Percentiles rank a stretch among this genome's conserved stretches.
phyloP scores from a whole-genome alignment of 2,329 filamentous ascomycete species.

The Parasarocladium wereldwijsianum region DNA sequence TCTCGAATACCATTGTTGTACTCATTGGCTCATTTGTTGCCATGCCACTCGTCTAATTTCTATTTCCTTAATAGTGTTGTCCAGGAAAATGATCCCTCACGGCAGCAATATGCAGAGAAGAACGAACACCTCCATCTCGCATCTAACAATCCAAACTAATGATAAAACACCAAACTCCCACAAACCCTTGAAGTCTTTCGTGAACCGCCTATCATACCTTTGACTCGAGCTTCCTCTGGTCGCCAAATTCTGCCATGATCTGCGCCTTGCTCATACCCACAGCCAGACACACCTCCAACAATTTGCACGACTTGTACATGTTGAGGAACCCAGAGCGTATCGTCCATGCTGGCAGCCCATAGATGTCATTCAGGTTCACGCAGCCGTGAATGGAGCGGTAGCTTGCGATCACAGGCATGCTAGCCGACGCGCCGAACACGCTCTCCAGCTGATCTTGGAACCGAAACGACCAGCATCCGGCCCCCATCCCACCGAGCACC shows the following conservation, averaged over 20 bases:
- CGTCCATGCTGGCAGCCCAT: slow-evolving; percentile 13
- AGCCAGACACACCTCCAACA: slow-evolving; percentile 28
- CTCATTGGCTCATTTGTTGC: too few relatives aligned
- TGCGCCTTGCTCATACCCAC: slow-evolving; percentile 12
- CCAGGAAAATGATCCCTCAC: too few relatives aligned
- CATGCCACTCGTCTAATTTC: too few relatives aligned
- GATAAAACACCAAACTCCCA: too few relatives aligned
- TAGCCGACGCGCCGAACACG: slow-evolving; percentile 27
- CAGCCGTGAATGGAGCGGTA: slow-evolving; percentile 36
- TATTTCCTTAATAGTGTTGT: too few relatives aligned
- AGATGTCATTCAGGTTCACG: slow-evolving; percentile 18
- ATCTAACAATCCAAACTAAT: too few relatives aligned
- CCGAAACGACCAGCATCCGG: slow-evolving; percentile 29
- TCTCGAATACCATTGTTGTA: too few relatives aligned
- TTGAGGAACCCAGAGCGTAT: slow-evolving; percentile 37
- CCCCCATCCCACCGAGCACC: slow-evolving; percentile 39
- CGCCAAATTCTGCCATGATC: slow-evolving; percentile 15
- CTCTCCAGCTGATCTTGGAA: slow-evolving; percentile 25
- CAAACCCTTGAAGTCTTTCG: too few relatives aligned
- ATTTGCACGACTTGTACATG: slow-evolving; percentile 37
- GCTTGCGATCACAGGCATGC: slow-evolving; percentile 33
- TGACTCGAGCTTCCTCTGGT: too few relatives aligned
- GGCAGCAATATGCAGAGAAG: too few relatives aligned
- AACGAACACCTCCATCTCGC: too few relatives aligned
- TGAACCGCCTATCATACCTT: too few relatives aligned